phyloP scores from a whole-genome alignment of 2,329 filamentous ascomycete genomes.

The Arachnopeziza araneosa region DNA sequence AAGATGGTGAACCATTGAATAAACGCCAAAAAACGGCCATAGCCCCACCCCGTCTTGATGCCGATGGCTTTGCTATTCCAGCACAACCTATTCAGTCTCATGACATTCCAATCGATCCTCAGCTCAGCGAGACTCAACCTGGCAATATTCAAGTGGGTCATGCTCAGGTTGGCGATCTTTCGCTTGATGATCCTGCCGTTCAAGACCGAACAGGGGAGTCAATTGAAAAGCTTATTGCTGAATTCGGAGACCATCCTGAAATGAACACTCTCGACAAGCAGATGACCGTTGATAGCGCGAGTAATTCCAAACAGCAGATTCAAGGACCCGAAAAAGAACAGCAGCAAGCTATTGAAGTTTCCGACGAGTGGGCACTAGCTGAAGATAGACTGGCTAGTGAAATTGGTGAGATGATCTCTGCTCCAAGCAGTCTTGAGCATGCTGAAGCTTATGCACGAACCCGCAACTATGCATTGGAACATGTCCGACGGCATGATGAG shows the following conservation, averaged over 20 bases:
- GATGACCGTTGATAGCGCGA: neutral
- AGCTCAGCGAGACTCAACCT: constrained; percentile 9
- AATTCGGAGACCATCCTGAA: constrained; percentile 36
- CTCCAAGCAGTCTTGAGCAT: constrained; percentile 52
- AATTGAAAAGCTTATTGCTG: constrained; percentile 38
- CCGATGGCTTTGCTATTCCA: constrained; percentile 65
- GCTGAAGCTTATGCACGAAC: constrained; percentile 53
- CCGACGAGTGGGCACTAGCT: constrained; percentile 55
- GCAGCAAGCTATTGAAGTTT: constrained; percentile 29
- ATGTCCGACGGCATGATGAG: constrained; percentile 46
- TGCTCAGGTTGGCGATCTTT: constrained; percentile 10
- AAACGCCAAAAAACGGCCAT: constrained; percentile 21
- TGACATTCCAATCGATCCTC: constrained; percentile 7
- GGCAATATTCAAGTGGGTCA: neutral
- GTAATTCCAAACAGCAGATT: neutral
- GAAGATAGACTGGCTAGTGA: constrained; percentile 62
- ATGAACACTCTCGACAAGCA: neutral
- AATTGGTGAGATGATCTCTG: constrained; percentile 64
- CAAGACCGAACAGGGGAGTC: constrained; percentile 19
- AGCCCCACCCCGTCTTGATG: constrained; percentile 44
- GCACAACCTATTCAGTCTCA: constrained; percentile 33
- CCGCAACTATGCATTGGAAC: constrained; percentile 48
- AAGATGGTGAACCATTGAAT: constrained; percentile 21
- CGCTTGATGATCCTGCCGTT: constrained; percentile 5
- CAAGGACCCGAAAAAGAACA: neutral